These are phyloP conservation scores for Phytophthora colocasiae DNA, from an alignment of 352 stramenopile species.

Conservation along the genomic window DNA sequence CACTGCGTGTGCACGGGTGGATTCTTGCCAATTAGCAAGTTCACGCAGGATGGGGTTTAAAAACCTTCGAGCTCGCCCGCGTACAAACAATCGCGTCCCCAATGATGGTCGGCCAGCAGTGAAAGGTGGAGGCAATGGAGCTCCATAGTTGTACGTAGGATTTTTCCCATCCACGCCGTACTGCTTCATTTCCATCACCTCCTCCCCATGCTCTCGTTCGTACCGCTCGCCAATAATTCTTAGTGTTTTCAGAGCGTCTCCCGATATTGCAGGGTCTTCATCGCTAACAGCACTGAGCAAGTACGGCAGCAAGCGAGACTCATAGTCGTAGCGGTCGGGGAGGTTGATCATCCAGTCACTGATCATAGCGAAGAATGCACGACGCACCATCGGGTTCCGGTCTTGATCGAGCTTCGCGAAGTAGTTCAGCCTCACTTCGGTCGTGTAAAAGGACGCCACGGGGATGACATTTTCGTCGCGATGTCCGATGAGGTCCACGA, in stretches of 20 bases:
- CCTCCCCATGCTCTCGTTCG: constrained; percentile 72
- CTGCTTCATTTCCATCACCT: constrained; percentile 95
- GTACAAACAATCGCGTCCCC: constrained; percentile 92
- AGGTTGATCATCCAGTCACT: constrained; percentile 91
- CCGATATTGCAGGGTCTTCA: constrained; percentile 50
- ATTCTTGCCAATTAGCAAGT: constrained; percentile 91
- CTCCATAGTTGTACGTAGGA: constrained; percentile 86
- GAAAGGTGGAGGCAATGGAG: constrained; percentile 86
- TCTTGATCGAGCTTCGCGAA: constrained; percentile 94
- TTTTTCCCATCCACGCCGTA: constrained; percentile 94
- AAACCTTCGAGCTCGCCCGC: constrained; percentile 90
- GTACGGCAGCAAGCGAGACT: constrained; percentile 95
- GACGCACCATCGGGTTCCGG: constrained; percentile 78
- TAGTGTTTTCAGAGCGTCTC: constrained; percentile 78
- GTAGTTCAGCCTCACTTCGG: constrained; percentile 92
- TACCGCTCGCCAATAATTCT: constrained; percentile 64
- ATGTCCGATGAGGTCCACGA: constrained; percentile 95
- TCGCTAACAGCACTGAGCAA: constrained; percentile 92
- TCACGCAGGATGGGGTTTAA: constrained; percentile 90
- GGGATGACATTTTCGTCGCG: constrained; percentile 96
- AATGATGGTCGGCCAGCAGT: constrained; percentile 75
- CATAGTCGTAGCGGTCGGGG: constrained; percentile 94
- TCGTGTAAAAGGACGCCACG: constrained; percentile 94
- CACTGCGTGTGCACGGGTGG: constrained; percentile 84
- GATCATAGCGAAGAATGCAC: constrained; percentile 89